Evolutionary conservation across 345 rosid genomes (phyloP).

Genomic region (Populus deltoides): DNA sequence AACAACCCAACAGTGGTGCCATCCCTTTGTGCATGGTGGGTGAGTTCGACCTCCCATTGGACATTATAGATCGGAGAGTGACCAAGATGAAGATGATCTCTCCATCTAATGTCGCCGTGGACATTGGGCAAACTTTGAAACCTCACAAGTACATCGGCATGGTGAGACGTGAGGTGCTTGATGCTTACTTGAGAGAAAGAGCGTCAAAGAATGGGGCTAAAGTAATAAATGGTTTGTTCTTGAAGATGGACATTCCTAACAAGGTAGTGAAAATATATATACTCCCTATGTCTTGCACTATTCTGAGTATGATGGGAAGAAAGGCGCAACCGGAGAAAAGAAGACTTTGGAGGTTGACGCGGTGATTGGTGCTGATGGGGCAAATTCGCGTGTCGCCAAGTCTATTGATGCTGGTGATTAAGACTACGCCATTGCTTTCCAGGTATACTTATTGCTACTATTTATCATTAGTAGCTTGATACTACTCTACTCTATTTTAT

Average conservation of each 20-base stretch:
- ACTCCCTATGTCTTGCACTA: conserved; percentile 70
- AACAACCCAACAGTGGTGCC: no score
- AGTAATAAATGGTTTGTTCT: conserved; percentile 76
- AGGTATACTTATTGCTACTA: conserved; percentile 41
- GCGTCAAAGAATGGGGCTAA: conserved; percentile 72
- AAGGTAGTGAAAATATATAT: conserved; percentile 22
- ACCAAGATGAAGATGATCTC: conserved; percentile 98
- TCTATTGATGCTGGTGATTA: conserved; percentile 87
- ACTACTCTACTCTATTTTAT: background rate
- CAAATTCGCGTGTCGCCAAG: conserved; percentile 91
- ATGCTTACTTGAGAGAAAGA: conserved; percentile 66
- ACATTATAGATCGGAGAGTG: conserved; percentile 79
- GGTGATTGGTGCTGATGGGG: conserved; percentile 93
- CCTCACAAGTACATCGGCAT: conserved; percentile 96
- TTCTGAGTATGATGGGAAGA: conserved; percentile 72
- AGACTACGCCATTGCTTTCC: conserved; percentile 93
- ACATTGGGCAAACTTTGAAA: conserved; percentile 86
- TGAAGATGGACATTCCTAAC: conserved; percentile 78
- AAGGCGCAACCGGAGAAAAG: conserved; percentile 66
- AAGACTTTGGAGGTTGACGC: conserved; percentile 85
- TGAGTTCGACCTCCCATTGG: conserved; percentile 87
- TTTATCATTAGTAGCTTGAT: background rate
- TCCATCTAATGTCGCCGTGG: conserved; percentile 93
- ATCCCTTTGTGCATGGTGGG: conserved; percentile 97
- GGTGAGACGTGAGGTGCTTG: conserved; percentile 89